Evolutionary conservation across 345 rosid genomes (phyloP), one percentile per base, ranked within the genome.

Genomic region (Viola odorata): DNA sequence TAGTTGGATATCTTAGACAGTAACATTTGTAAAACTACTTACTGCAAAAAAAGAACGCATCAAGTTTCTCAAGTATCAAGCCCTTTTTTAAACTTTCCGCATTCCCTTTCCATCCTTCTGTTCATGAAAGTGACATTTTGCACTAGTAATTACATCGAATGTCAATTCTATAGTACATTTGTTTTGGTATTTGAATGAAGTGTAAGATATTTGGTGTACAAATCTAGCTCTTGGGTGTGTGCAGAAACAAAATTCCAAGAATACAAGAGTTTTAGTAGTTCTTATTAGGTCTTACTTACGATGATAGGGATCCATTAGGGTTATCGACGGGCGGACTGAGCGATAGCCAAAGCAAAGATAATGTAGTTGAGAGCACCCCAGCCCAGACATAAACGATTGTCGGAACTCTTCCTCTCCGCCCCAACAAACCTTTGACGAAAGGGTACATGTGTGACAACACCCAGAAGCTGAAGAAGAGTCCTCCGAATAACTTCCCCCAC

Each of bases 381-480:
- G 96, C 63, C 97, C 97, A 91, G 13, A 91, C 96, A 40, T 69
- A 91, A 4, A 88, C 86, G 51, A 91, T 84, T 0, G 94, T 88
- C 0, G 96, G 97, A 64, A 91, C 85, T 39, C 83, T 86, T 62
- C 97, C 96, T 77, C 84, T 82, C 50, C 94, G 81, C 15, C 96
- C 97, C 80, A 88, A 61, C 85, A 91, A 67, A 7, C 97, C 97
- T 69, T 91, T 91, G 53, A 79, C 62, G 65, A 86, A 86, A 11
- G 96, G 96, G 50, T 83, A 86, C 95, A 89, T 81, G 64, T 90
- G 98, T 64, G 84, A 73, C 79, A 92, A 70, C 4, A 89, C 98
- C 98, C 96, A 89, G 67, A 85, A 78, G 68, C 96, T 87, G 69
- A 92, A 92, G 69, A 89, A 92, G 7, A 45, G 16, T 12, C 96